Evolutionary conservation across 331 rosid genomes (phyloP).

Genomic region (Ulmus americana): DNA sequence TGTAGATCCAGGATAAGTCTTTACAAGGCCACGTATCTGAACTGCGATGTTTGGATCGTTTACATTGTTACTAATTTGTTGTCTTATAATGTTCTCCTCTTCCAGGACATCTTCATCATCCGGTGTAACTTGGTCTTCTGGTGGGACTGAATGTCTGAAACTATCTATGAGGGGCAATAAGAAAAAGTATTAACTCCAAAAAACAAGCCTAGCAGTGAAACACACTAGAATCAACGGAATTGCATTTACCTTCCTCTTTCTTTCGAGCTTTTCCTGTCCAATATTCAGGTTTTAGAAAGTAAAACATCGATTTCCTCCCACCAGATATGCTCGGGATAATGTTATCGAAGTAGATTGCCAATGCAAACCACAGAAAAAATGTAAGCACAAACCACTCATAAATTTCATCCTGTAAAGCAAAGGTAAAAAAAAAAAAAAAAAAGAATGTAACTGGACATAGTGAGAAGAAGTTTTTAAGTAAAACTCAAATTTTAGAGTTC

Average conservation of each 20-base stretch:
- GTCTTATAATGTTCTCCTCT: constrained; percentile 68
- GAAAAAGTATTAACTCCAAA: constrained; percentile 1
- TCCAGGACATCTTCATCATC: constrained; percentile 83
- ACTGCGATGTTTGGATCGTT: constrained; percentile 59
- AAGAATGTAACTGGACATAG: not conserved
- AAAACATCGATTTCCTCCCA: constrained; percentile 59
- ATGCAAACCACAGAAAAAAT: constrained; percentile 61
- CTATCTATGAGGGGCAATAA: constrained; percentile 13
- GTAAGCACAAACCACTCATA: constrained; percentile 58
- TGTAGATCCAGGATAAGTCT: constrained; percentile 59
- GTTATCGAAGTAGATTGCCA: constrained; percentile 81
- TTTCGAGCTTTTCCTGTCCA: constrained; percentile 67
- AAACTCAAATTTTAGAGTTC: constrained; percentile 9
- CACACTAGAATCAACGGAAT: constrained; percentile 3
- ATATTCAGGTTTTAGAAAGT: constrained; percentile 66
- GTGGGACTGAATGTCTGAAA: constrained; percentile 46
- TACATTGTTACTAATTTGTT: constrained; percentile 37
- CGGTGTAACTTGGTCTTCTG: constrained; percentile 42
- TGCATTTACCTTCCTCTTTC: constrained; percentile 49
- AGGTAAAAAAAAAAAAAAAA: not conserved
- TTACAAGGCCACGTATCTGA: constrained; percentile 71
- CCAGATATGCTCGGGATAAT: constrained; percentile 73
- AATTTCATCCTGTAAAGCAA: constrained; percentile 54
- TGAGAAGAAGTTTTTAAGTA: constrained; percentile 8
- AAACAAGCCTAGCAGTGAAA: constrained; percentile 15